Evolutionary conservation across 2,329 filamentous ascomycete species (phyloP).

Genomic region (Colletotrichum sp.): DNA sequence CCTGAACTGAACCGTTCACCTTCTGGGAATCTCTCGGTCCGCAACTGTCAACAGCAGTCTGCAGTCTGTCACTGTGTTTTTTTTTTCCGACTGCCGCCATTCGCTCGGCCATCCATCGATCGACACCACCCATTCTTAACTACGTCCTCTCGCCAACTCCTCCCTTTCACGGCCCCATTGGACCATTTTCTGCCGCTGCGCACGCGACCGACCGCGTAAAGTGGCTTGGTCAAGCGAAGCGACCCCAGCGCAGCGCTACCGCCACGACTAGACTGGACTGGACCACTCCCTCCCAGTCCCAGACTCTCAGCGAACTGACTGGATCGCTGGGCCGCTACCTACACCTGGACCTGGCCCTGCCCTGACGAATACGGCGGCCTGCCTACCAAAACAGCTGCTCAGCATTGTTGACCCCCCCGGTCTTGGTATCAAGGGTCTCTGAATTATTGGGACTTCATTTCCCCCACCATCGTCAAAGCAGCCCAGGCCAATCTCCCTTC

Average conservation of each 20-base stretch:
- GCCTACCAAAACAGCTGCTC: constrained; percentile 2
- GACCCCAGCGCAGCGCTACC: constrained; percentile 20
- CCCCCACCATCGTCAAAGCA: constrained; percentile 23
- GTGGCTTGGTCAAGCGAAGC: constrained; percentile 18
- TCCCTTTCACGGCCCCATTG: constrained; percentile 5
- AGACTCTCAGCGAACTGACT: not conserved
- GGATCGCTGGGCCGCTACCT: not conserved
- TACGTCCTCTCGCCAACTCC: not conserved
- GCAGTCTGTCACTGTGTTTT: not conserved
- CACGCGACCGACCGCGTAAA: constrained; percentile 22
- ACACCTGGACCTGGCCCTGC: not conserved
- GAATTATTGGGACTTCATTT: constrained; percentile 24
- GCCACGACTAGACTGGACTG: not conserved
- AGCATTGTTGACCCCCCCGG: constrained; percentile 17
- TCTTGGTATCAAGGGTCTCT: constrained; percentile 22
- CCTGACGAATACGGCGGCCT: constrained; percentile 16
- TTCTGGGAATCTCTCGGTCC: not conserved
- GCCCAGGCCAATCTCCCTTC: constrained; percentile 18
- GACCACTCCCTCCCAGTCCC: not conserved
- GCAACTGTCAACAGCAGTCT: not conserved
- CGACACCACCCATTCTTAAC: not conserved
- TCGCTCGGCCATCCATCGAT: not conserved
- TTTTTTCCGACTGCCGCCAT: not conserved
- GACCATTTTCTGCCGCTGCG: constrained; percentile 2
- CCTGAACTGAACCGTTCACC: not conserved